Conservation (phyloP, 805 yeast species). For the Candida taoyuanica region DNA sequence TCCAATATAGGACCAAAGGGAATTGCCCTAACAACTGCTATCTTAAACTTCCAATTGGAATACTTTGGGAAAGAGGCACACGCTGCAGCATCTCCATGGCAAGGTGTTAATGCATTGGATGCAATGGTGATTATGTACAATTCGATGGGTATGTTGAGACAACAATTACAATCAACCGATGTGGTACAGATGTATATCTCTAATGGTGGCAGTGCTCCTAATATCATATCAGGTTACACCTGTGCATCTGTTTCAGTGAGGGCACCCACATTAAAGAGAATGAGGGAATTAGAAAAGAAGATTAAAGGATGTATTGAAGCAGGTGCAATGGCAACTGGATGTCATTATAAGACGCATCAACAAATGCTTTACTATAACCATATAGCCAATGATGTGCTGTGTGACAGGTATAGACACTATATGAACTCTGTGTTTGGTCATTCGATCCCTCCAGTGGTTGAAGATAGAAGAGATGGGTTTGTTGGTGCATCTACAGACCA, state of each 20-base stretch:
- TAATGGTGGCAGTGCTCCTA: slow-evolving; percentile 10
- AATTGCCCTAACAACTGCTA: slow-evolving; percentile 6
- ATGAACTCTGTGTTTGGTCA: slow-evolving; percentile 7
- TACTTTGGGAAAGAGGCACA: slow-evolving; percentile 13
- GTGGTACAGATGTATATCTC: slow-evolving; percentile 10
- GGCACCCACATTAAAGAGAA: slow-evolving; percentile 10
- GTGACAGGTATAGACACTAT: slow-evolving; percentile 5
- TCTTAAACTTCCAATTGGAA: slow-evolving; percentile 6
- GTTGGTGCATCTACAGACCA: slow-evolving; percentile 11
- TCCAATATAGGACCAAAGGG: neutral
- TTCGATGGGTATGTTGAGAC: slow-evolving; percentile 10
- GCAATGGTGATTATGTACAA: slow-evolving; percentile 12
- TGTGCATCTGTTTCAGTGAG: slow-evolving; percentile 8
- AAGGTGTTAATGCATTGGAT: slow-evolving; percentile 13
- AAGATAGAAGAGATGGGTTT: neutral
- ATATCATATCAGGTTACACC: slow-evolving; percentile 11
- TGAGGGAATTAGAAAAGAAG: slow-evolving; percentile 10
- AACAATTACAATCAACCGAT: slow-evolving; percentile 6
- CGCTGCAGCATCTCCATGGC: slow-evolving; percentile 15
- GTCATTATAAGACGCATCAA: slow-evolving; percentile 6
- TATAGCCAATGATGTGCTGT: slow-evolving; percentile 8
- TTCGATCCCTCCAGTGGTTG: slow-evolving; percentile 2
- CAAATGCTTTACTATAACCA: slow-evolving; percentile 8
- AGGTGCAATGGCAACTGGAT: slow-evolving; percentile 13
- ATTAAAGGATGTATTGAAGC: slow-evolving; percentile 9